A percentile compares a stretch with the other conserved stretches of the same genome.
Conservation (phyloP, 371 early-diverging fungal genomes). For the Zancudomyces culisetae region DNA sequence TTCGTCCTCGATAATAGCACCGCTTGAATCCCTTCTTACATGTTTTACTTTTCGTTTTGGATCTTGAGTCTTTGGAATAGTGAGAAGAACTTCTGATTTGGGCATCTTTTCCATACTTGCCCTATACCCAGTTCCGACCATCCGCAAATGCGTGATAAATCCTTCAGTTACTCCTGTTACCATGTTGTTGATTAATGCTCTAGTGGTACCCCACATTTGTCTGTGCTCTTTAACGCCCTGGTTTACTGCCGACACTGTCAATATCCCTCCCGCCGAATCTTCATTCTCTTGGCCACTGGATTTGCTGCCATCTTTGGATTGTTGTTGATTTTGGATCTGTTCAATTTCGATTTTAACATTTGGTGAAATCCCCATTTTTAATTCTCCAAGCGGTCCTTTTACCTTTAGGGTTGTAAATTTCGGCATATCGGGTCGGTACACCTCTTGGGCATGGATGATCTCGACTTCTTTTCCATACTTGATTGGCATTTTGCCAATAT, state of each 20-base stretch:
- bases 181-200: slow-evolving; percentile 66
- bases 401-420: slow-evolving; percentile 47
- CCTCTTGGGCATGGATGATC: slow-evolving; percentile 6
- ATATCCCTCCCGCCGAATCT: slow-evolving; percentile 27
- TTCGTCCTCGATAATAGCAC: too few relatives aligned
- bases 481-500: slow-evolving; percentile 17
- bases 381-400: slow-evolving; percentile 63
- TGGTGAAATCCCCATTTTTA: slow-evolving; percentile 54
- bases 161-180: slow-evolving; percentile 85
- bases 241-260: slow-evolving; percentile 42
- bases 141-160: slow-evolving; percentile 53
- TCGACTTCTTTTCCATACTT: slow-evolving; percentile 18
- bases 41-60: too few relatives aligned
- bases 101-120: slow-evolving; percentile 61
- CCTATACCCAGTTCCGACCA: slow-evolving; percentile 91
- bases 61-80: too few relatives aligned
- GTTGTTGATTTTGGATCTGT: background rate
- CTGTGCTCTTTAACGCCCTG: slow-evolving; percentile 44
- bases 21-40: too few relatives aligned
- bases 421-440: slow-evolving; percentile 19
- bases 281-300: slow-evolving; percentile 4
- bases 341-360: slow-evolving; percentile 41
- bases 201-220: slow-evolving; percentile 92
- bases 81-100: too few relatives aligned
- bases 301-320: background rate